Evolutionary conservation across 768 basidiomycete species (phyloP), one percentile per base, ranked within the genome.

Genomic region (Leccinum incarnatum): DNA sequence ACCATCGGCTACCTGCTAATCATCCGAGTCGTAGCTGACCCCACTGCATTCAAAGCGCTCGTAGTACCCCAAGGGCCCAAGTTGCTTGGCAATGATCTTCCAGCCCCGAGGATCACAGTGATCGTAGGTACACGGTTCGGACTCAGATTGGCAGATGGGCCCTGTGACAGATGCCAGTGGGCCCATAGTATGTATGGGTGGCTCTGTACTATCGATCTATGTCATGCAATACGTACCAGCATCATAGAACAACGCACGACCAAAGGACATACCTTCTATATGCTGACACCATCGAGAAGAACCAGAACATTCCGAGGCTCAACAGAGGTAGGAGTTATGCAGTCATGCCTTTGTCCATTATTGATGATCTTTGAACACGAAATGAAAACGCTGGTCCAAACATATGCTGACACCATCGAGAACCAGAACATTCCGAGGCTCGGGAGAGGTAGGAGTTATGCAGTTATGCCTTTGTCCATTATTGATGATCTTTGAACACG

Each of bases 261-360:
- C 36, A 34, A 34, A 34, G 32, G 5, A 34, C 32, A 34, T 34
- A 34, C 32, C 32, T 12, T 34, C 32, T 34, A 34, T 34, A 34
- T 34, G 12, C 12, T 34, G 32, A 34, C 29, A 29, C 32, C 32
- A 12, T 34, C 32, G 12, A 29, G 27, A 23, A 10, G 30, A 34
- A 34, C 32, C 32, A 34, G 32, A 34, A 34, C 12, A 34, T 34
- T 34, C 32, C 32, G 32, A 32, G n/a, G 30, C 67, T 63, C 7
- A 69, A 55, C 6, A 75, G 73, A 2, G 81, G 83, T 0, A 88
- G 75, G 15, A 88, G 77, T n/a, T 83, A 75, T 6, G 77, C 27
- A 27, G 27, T 27, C 7, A 27, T 27, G 27, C 27, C 8, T 27
- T 27, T 27, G 27, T 27, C 27, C 27, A 27, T 27, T 27, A 27